Percentiles rank a stretch among this genome's conserved stretches.
Conservation (phyloP, 345 rosid genomes). For the Gossypioides kirkii region DNA sequence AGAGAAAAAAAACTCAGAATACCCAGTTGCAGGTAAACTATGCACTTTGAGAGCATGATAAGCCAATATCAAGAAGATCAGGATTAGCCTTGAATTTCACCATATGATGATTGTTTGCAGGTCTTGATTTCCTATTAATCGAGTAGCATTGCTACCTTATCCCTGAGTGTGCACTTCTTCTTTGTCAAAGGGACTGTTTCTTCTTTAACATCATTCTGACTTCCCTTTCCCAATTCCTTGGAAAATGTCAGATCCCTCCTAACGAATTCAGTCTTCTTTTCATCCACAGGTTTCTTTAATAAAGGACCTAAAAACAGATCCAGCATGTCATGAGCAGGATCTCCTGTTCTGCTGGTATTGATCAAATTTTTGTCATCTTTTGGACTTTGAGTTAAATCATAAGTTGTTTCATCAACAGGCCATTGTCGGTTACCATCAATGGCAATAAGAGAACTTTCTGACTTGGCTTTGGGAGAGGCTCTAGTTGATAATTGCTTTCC, state of each 20-base stretch:
- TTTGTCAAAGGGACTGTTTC: slow-evolving; percentile 24
- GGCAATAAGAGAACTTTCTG: slow-evolving; percentile 15
- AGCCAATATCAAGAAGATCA: not conserved
- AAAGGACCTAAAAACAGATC: slow-evolving; percentile 51
- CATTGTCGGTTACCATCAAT: slow-evolving; percentile 5
- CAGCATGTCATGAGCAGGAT: slow-evolving; percentile 56
- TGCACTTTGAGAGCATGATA: not conserved
- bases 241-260: slow-evolving; percentile 16
- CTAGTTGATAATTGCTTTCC: slow-evolving; percentile 2
- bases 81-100: not conserved
- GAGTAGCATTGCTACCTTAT: slow-evolving; percentile 42
- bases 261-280: slow-evolving; percentile 18
- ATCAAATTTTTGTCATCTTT: slow-evolving; percentile 12
- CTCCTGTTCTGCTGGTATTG: slow-evolving; percentile 22
- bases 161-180: slow-evolving; percentile 48
- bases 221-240: slow-evolving; percentile 16
- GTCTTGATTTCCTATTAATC: slow-evolving; percentile 17
- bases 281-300: slow-evolving; percentile 33
- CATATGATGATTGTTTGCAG: not conserved
- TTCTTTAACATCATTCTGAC: slow-evolving; percentile 18
- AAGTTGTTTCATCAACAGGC: slow-evolving; percentile 5
- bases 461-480: slow-evolving; percentile 1
- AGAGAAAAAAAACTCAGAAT: not conserved
- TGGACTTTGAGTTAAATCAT: slow-evolving; percentile 9
- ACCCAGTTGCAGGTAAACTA: not conserved